Conservation (phyloP, 1,284 basidiomycete genomes). For the Mycosarcoma mackinlayi region DNA sequence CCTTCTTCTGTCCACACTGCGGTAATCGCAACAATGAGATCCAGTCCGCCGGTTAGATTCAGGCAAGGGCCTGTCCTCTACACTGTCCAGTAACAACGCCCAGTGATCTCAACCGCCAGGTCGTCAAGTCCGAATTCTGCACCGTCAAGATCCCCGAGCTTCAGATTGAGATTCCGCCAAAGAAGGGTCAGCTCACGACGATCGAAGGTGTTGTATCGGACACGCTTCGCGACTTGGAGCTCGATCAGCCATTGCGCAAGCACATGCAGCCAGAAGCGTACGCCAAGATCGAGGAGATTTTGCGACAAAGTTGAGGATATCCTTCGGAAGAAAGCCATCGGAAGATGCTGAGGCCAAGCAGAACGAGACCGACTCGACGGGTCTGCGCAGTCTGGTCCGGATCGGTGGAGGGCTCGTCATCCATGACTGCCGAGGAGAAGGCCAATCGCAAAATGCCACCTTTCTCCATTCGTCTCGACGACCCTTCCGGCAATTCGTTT, state of each 20-base stretch:
- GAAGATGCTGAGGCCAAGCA: conserved; percentile 59
- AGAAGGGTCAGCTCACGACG: conserved; percentile 91
- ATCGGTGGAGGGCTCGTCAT: conserved; percentile 32
- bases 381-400: conserved; percentile 39
- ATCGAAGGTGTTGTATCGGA: conserved; percentile 92
- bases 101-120: conserved; percentile 87
- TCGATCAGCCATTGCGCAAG: conserved; percentile 86
- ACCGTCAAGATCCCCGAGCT: conserved; percentile 87
- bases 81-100: conserved; percentile 80
- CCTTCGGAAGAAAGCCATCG: conserved; percentile 74
- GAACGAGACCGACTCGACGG: conserved; percentile 61
- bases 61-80: conserved; percentile 75
- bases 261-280: conserved; percentile 83
- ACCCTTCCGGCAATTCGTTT: conserved; percentile 95
- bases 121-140: conserved; percentile 88
- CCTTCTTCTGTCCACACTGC: conserved; percentile 94
- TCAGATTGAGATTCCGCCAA: conserved; percentile 85
- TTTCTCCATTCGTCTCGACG: conserved; percentile 89
- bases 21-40: conserved; percentile 92
- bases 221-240: conserved; percentile 82
- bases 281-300: conserved; percentile 81
- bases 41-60: conserved; percentile 87
- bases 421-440: conserved; percentile 38
- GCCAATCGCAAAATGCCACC: conserved; percentile 74
- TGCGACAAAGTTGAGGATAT: conserved; percentile 78